Conservation (phyloP, 2,329 filamentous ascomycete genomes). For the Phoma sp. region DNA sequence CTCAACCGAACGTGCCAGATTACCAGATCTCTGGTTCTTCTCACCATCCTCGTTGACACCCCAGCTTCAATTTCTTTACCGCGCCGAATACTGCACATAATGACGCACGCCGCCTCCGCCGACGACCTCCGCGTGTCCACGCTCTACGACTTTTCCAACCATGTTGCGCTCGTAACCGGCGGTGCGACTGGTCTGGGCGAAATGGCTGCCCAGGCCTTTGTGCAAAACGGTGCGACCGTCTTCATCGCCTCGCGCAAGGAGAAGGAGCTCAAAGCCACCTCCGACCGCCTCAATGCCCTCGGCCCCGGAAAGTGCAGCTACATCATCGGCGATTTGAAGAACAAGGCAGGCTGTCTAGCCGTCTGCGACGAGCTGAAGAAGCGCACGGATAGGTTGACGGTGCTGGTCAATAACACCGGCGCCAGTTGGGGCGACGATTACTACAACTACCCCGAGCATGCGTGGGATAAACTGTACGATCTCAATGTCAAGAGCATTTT, state of each 20-base stretch:
- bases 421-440: constrained; percentile 63
- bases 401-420: constrained; percentile 61
- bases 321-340: constrained; percentile 59
- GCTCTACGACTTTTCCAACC: constrained; percentile 45
- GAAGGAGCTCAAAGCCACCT: constrained; percentile 56
- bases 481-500: constrained; percentile 62
- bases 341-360: constrained; percentile 57
- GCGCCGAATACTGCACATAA: constrained; percentile 10
- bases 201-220: constrained; percentile 62
- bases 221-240: constrained; percentile 59
- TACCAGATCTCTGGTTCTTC: background rate
- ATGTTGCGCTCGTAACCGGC: constrained; percentile 58
- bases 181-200: constrained; percentile 60
- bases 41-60: background rate
- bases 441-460: constrained; percentile 63
- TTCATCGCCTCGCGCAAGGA: constrained; percentile 62
- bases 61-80: too few species aligned
- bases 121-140: constrained; percentile 41
- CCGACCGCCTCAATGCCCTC: constrained; percentile 56
- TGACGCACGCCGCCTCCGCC: constrained; percentile 40
- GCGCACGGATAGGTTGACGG: constrained; percentile 51
- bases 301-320: constrained; percentile 59
- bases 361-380: constrained; percentile 57
- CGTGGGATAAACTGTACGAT: constrained; percentile 63
- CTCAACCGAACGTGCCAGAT: background rate